Evolutionary conservation across 371 early-diverging fungal genomes (phyloP).

Genomic region (Zopfochytrium polystomum): DNA sequence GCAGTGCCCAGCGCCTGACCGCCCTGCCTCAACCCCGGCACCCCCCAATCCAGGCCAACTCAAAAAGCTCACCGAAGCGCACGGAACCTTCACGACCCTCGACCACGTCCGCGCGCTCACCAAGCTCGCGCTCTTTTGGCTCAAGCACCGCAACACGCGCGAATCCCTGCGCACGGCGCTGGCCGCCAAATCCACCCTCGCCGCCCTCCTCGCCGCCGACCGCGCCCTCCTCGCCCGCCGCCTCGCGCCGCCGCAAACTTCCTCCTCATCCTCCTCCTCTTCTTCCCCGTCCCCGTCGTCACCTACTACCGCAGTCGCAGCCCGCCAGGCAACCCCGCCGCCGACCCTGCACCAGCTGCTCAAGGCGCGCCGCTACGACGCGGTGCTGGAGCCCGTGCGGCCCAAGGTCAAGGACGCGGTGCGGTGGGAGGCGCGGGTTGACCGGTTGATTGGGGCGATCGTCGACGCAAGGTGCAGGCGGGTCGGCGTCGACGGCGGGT

Average conservation of each 20-base stretch:
- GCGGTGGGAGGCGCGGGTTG: slow-evolving; percentile 21
- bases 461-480: slow-evolving; percentile 15
- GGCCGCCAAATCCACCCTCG: slow-evolving; percentile 14
- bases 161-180: slow-evolving; percentile 26
- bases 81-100: slow-evolving; percentile 11
- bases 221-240: not conserved
- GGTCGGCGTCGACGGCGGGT: slow-evolving; percentile 12
- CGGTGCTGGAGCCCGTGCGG: slow-evolving; percentile 5
- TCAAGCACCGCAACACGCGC: slow-evolving; percentile 10
- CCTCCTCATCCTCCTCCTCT: too few relatives aligned
- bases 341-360: slow-evolving; percentile 4
- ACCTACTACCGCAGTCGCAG: not conserved
- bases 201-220: not conserved
- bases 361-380: slow-evolving; percentile 12
- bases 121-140: slow-evolving; percentile 28
- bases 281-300: too few relatives aligned
- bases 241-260: too few relatives aligned
- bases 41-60: slow-evolving; percentile 9
- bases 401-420: slow-evolving; percentile 4
- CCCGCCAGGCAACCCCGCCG: not conserved
- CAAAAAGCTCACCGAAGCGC: slow-evolving; percentile 9
- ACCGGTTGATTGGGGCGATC: slow-evolving; percentile 15
- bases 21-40: too few relatives aligned
- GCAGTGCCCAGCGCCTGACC: not conserved
- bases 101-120: slow-evolving; percentile 20